Percentiles rank a stretch among this genome's conserved stretches.
phyloP scores from a whole-genome alignment of 306 rosid genomes.

The Gastrolobium villosum region DNA sequence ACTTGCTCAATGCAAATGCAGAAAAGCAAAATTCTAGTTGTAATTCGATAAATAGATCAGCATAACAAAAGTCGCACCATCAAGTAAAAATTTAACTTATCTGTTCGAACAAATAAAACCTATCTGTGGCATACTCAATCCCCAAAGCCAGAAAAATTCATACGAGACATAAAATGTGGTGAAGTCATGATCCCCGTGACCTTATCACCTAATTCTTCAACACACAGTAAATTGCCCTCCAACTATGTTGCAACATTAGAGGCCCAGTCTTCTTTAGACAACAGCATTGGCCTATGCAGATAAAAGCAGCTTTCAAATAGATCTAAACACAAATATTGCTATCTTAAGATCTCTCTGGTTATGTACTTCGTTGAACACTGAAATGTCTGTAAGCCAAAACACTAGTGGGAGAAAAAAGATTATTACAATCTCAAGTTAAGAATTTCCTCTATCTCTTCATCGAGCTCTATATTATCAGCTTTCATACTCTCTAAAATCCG shows the following conservation, averaged over 20 bases:
- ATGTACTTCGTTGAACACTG: neutral
- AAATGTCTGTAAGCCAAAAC: neutral
- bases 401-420: neutral
- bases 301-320: slow-evolving; percentile 6
- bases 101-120: no score
- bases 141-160: neutral
- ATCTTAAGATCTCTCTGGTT: neutral
- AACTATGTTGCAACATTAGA: slow-evolving; percentile 61
- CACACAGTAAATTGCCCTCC: neutral
- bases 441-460: slow-evolving; percentile 56
- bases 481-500: slow-evolving; percentile 58
- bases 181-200: neutral
- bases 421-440: slow-evolving; percentile 44
- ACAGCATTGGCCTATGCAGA: slow-evolving; percentile 72
- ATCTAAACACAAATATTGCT: slow-evolving; percentile 4
- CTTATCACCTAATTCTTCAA: neutral
- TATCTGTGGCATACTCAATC: neutral
- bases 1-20: neutral
- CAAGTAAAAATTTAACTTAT: no score
- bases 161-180: neutral
- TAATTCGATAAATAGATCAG: no score
- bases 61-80: no score
- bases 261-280: slow-evolving; percentile 74
- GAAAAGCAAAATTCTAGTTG: no score
- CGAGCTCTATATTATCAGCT: slow-evolving; percentile 54